These are phyloP conservation scores for Strigomonas oncopelti DNA, from an alignment of 208 protist species.

Conservation along the genomic window DNA sequence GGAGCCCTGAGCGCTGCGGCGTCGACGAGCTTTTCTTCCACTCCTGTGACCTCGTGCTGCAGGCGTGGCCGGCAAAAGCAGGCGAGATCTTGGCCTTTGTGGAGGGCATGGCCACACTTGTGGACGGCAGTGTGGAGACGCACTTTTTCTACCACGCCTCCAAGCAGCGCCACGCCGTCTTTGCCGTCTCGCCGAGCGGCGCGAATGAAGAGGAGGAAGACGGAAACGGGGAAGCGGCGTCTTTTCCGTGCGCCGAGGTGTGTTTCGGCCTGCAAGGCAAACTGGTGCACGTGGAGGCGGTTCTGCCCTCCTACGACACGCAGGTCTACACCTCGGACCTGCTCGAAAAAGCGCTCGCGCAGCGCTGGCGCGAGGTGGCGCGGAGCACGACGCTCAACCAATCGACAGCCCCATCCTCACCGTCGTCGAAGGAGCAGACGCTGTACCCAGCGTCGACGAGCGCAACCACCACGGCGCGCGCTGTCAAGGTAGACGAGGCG, in stretches of 20 bases:
- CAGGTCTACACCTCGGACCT: conserved; percentile 16
- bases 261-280: conserved; percentile 17
- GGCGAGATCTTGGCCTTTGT: conserved; percentile 28
- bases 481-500: no score
- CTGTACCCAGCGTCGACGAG: no score
- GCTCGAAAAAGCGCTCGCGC: background rate
- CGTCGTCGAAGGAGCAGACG: no score
- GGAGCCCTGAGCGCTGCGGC: conserved; percentile 59
- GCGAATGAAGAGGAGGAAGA: conserved; percentile 13
- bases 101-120: conserved; percentile 27
- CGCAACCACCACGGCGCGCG: no score
- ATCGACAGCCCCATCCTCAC: background rate
- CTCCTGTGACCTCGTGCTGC: conserved; percentile 42
- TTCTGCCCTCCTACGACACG: conserved; percentile 33
- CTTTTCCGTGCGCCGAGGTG: background rate
- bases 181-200: background rate
- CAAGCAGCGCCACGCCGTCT: conserved; percentile 31
- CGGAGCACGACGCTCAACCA: background rate
- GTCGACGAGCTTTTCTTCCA: conserved; percentile 70
- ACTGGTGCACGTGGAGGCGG: conserved; percentile 25
- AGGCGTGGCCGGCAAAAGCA: conserved; percentile 22
- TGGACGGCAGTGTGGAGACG: conserved; percentile 4
- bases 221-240: background rate
- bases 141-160: conserved; percentile 26
- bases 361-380: background rate